Percentiles rank a stretch among this genome's conserved stretches.
Conservation (phyloP, 2,329 filamentous ascomycete species). For the Coniella vitis region DNA sequence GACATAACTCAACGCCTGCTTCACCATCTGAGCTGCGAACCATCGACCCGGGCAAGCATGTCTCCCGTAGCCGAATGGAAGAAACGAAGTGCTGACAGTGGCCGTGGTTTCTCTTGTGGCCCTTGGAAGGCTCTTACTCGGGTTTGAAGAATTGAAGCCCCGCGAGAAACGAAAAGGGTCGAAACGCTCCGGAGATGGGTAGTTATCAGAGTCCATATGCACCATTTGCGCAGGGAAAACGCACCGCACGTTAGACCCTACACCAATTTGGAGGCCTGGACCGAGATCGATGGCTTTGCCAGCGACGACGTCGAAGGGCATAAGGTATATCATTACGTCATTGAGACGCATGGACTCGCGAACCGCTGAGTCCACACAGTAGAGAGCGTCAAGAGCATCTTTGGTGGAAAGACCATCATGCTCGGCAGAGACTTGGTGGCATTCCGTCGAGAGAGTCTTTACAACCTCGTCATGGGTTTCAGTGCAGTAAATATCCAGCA, state of each 20-base stretch:
- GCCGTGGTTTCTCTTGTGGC: too few species aligned
- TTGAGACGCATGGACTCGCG: constrained; percentile 3
- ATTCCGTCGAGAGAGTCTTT: neutral
- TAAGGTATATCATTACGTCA: neutral
- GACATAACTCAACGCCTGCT: constrained; percentile 14
- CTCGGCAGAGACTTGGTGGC: neutral
- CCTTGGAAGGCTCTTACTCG: too few species aligned
- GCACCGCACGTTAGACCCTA: neutral
- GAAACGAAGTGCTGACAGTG: constrained; percentile 2
- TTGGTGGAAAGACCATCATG: too few species aligned
- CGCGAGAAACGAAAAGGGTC: constrained; percentile 3
- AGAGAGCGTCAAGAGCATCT: too few species aligned
- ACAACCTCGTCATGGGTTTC: neutral
- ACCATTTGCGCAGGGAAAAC: neutral
- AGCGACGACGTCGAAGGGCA: neutral
- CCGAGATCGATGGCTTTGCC: neutral
- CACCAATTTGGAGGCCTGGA: too few species aligned
- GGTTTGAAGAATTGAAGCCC: too few species aligned
- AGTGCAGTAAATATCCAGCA: neutral
- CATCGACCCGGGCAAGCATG: constrained; percentile 17
- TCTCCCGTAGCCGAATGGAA: constrained; percentile 14
- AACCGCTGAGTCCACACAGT: neutral
- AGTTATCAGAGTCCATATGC: neutral
- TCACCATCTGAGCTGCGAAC: constrained; percentile 13
- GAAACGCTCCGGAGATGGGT: neutral